Evolutionary conservation across 768 basidiomycete species (phyloP).

Genomic region (Termitomyces sp.): DNA sequence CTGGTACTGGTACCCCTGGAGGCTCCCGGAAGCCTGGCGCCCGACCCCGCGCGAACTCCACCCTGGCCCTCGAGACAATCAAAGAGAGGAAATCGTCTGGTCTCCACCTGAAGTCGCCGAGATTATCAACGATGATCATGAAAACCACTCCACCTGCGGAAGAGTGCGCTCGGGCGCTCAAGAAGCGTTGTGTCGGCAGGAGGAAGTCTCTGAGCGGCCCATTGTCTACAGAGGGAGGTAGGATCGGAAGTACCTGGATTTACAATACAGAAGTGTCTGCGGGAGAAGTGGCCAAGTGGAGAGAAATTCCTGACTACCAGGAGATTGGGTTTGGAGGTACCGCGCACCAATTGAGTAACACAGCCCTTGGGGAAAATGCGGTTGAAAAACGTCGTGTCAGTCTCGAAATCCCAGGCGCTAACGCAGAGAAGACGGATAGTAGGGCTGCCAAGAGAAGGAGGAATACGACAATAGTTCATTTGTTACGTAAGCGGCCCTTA

Average conservation of each 20-base stretch:
- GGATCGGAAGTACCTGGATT: constrained; percentile 34
- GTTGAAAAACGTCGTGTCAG: constrained; percentile 13
- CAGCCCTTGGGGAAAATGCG: constrained; percentile 4
- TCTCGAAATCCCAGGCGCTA: constrained; percentile 4
- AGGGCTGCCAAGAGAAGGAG: constrained; percentile 9
- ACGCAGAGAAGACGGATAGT: background rate
- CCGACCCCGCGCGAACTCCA: constrained; percentile 30
- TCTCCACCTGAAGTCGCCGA: constrained; percentile 5
- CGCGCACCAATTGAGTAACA: background rate
- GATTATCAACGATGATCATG: background rate
- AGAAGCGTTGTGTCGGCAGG: constrained; percentile 51
- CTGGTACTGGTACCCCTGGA: constrained; percentile 15
- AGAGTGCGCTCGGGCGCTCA: constrained; percentile 33
- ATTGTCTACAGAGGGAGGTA: constrained; percentile 15
- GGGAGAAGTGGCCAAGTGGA: constrained; percentile 21
- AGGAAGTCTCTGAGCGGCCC: constrained; percentile 37
- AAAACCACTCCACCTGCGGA: constrained; percentile 5
- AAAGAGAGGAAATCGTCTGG: constrained; percentile 7
- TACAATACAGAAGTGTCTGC: constrained; percentile 47
- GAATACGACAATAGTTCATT: constrained; percentile 1
- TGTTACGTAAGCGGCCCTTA: constrained; percentile 14
- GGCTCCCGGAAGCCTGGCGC: constrained; percentile 13
- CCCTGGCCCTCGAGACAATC: constrained; percentile 14
- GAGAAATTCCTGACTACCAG: background rate
- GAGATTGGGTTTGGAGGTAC: background rate